Conservation (phyloP, 2,329 filamentous ascomycete genomes). For the Seiridium unicorne region DNA sequence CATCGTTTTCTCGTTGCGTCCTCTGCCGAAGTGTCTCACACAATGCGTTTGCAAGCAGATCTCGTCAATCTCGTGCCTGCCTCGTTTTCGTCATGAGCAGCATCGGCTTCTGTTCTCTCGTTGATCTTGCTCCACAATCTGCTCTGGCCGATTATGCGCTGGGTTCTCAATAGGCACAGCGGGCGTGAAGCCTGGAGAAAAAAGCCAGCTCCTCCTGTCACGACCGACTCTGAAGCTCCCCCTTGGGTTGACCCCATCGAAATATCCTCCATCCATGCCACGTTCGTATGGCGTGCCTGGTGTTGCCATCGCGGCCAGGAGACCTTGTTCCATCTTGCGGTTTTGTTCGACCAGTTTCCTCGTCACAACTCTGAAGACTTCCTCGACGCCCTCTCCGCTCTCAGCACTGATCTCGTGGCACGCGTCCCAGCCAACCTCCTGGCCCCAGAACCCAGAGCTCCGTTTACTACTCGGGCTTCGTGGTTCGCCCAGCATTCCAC, state of each 20-base stretch:
- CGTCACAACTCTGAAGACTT: slow-evolving; percentile 78
- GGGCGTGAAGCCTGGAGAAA: slow-evolving; percentile 53
- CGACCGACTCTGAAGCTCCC: slow-evolving; percentile 57
- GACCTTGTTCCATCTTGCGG: slow-evolving; percentile 59
- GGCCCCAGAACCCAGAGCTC: slow-evolving; percentile 81
- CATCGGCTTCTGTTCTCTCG: slow-evolving; percentile 8
- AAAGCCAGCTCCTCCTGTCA: slow-evolving; percentile 59
- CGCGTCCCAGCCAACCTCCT: slow-evolving; percentile 93
- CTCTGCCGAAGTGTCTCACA: too few species aligned
- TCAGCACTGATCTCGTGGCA: slow-evolving; percentile 96
- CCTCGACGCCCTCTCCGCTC: slow-evolving; percentile 92
- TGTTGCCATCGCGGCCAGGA: slow-evolving; percentile 52
- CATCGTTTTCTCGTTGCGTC: too few species aligned
- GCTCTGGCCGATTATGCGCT: slow-evolving; percentile 10
- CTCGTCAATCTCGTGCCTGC: too few species aligned
- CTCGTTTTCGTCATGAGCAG: background rate
- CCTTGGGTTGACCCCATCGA: slow-evolving; percentile 45
- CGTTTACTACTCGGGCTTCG: slow-evolving; percentile 62
- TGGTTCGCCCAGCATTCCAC: slow-evolving; percentile 41
- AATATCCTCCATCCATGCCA: slow-evolving; percentile 39
- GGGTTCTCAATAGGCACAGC: slow-evolving; percentile 49
- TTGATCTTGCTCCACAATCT: slow-evolving; percentile 6
- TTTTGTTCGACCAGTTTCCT: slow-evolving; percentile 64
- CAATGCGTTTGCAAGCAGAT: too few species aligned
- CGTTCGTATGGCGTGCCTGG: slow-evolving; percentile 46